Base-by-base conservation (phyloP, 2,329 filamentous ascomycete genomes). In the Trichoderma cornu-damae region DNA sequence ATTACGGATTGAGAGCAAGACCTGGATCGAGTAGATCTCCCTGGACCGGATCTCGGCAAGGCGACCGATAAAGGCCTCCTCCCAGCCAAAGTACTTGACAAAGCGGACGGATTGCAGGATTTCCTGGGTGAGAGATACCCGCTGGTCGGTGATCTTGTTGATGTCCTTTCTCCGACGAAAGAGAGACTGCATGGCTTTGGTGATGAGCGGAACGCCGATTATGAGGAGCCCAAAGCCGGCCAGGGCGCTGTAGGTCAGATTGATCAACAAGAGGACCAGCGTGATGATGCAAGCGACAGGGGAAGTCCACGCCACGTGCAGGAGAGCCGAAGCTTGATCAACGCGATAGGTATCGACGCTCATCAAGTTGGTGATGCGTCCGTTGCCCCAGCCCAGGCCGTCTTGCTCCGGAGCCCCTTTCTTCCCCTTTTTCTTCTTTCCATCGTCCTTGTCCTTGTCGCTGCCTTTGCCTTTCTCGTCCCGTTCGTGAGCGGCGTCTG, bases 1-100 rank as follows among this genome's bases (percentile, higher is more conserved):
- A 69, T 95, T 95, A 64, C 91, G 83, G 63, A 95, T 89, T 1
- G 88, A 84, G 26, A 97, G 75, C 44, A 97, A 75, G 12, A 90
- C 75, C 69, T 96, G 92, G 58, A 97, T 91, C n/a, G 87, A 83
- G 57, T 79, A 76, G 60, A 97, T 91, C 71, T 97, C 93, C 60
- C 80, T 81, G 52, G 78, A 79, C 58, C 93, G 84, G 60, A 96
- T 88, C 22, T 85, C 80, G 49, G 84, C 83, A 14, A 96, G 79
- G 12, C 91, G 85, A 50, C 85, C 79, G 11, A 96, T 75, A 67
- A 97, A 96, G 32, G 89, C 88, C 58, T 82, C 87, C 69, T 97
- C 93, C 93, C 93, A 97, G 6, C 91, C 92, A 68, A 96, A 97
- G 71, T 85, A 96, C 71, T 97, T 97, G 73, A 97, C 93, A 67